Conservation (phyloP, 2,329 filamentous ascomycete genomes). For the Hysterium pulicare region DNA sequence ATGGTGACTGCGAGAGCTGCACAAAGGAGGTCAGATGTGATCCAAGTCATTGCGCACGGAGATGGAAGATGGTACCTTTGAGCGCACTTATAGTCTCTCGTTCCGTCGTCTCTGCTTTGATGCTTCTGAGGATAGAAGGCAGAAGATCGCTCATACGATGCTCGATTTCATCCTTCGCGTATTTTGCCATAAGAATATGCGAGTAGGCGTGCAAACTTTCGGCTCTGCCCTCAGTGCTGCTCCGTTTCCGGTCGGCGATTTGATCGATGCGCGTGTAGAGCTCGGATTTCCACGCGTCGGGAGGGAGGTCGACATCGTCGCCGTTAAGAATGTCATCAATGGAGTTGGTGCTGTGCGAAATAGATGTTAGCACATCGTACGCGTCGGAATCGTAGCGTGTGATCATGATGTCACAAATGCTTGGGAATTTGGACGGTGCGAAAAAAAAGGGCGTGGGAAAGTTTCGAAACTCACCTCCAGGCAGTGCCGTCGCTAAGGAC, state of each 20-base stretch:
- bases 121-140: constrained; percentile 64
- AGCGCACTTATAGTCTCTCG: constrained; percentile 68
- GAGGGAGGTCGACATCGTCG: constrained; percentile 49
- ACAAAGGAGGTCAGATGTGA: constrained; percentile 13
- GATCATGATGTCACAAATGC: constrained; percentile 25
- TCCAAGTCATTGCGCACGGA: background rate
- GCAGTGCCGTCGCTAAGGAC: constrained; percentile 59
- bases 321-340: constrained; percentile 60
- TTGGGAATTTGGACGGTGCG: constrained; percentile 7
- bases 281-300: constrained; percentile 58
- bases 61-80: constrained; percentile 55
- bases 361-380: constrained; percentile 19
- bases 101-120: constrained; percentile 65
- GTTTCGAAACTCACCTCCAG: constrained; percentile 48
- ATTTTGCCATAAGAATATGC: constrained; percentile 66
- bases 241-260: constrained; percentile 74
- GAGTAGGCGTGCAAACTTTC: constrained; percentile 60
- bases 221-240: constrained; percentile 68
- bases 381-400: constrained; percentile 9
- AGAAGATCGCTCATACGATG: constrained; percentile 59
- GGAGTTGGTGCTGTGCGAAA: constrained; percentile 53
- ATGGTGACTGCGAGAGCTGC: constrained; percentile 65
- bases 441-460: constrained; percentile 10
- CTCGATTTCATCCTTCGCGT: constrained; percentile 61
- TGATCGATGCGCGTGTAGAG: constrained; percentile 66